These are phyloP conservation scores for Phoma sp. DNA, from an alignment of 2,329 filamentous ascomycete genomes.

Conservation along the genomic window DNA sequence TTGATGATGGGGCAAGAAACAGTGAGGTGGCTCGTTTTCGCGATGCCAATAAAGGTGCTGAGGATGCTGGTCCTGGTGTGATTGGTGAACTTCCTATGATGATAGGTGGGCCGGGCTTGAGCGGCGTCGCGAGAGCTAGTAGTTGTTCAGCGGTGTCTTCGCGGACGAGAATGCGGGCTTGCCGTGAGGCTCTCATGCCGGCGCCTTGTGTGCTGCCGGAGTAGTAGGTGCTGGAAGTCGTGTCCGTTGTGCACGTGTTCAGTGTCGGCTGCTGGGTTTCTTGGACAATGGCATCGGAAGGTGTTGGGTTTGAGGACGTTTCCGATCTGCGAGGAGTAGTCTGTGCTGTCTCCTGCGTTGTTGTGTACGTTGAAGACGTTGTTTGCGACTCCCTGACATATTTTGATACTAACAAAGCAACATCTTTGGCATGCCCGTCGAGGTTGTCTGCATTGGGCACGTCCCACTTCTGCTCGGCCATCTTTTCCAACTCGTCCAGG, in stretches of 20 bases:
- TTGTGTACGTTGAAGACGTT: conserved; percentile 23
- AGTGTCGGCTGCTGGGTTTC: conserved; percentile 24
- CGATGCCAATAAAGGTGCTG: no score
- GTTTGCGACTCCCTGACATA: conserved; percentile 31
- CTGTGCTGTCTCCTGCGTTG: conserved; percentile 30
- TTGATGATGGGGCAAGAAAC: no score
- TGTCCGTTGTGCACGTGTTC: conserved; percentile 9
- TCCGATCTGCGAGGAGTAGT: conserved; percentile 24
- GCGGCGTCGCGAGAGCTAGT: not conserved
- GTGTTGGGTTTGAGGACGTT: not conserved
- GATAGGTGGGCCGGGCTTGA: not conserved
- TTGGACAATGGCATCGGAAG: conserved; percentile 20
- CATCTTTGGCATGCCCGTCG: conserved; percentile 39
- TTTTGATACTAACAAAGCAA: conserved; percentile 32
- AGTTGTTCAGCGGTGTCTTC: conserved; percentile 27
- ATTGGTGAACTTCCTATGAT: no score
- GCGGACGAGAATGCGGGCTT: conserved; percentile 26
- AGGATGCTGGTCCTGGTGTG: no score
- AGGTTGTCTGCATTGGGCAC: conserved; percentile 33
- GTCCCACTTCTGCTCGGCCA: conserved; percentile 63
- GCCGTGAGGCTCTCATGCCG: conserved; percentile 25
- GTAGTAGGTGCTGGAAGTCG: conserved; percentile 18
- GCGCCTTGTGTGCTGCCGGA: conserved; percentile 32
- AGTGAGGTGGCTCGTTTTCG: no score
- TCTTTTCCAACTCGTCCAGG: conserved; percentile 71